Evolutionary conservation across 768 basidiomycete species (phyloP).

Genomic region (Butyriboletus loyo): DNA sequence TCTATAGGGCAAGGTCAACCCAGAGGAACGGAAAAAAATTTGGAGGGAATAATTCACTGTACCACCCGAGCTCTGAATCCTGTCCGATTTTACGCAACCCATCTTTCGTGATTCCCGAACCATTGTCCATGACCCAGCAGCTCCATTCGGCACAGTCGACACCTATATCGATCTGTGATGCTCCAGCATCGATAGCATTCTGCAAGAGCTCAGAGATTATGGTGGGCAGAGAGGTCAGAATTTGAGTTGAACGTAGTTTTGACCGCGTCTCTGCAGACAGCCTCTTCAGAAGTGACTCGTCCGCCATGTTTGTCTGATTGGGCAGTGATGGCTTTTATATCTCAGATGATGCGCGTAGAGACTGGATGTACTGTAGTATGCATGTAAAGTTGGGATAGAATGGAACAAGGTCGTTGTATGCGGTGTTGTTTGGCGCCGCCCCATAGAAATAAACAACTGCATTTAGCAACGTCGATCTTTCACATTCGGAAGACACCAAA

Average conservation of each 20-base stretch:
- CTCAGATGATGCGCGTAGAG: constrained; percentile 1
- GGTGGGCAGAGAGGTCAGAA: constrained; percentile 78
- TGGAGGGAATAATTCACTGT: constrained; percentile 51
- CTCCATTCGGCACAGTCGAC: constrained; percentile 76
- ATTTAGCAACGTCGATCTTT: constrained; percentile 27
- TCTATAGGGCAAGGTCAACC: constrained; percentile 38
- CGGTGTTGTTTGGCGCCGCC: constrained; percentile 23
- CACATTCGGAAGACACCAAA: constrained; percentile 94
- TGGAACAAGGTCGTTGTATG: not conserved
- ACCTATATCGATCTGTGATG: constrained; percentile 65
- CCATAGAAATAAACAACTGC: constrained; percentile 25
- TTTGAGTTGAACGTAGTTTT: constrained; percentile 76
- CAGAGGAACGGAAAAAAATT: not conserved
- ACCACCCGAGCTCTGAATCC: constrained; percentile 53
- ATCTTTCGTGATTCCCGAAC: constrained; percentile 65
- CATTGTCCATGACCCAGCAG: constrained; percentile 86
- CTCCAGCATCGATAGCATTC: constrained; percentile 83
- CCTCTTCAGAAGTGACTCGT: constrained; percentile 24
- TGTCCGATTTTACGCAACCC: constrained; percentile 54
- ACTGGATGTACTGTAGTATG: not conserved
- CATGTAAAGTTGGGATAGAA: not conserved
- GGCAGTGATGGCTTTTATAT: not conserved
- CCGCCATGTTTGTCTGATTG: constrained; percentile 14
- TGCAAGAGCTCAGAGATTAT: constrained; percentile 84
- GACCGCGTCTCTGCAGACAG: constrained; percentile 64